phyloP scores from a whole-genome alignment of 805 yeast genomes.

The Starmera caribaea region DNA sequence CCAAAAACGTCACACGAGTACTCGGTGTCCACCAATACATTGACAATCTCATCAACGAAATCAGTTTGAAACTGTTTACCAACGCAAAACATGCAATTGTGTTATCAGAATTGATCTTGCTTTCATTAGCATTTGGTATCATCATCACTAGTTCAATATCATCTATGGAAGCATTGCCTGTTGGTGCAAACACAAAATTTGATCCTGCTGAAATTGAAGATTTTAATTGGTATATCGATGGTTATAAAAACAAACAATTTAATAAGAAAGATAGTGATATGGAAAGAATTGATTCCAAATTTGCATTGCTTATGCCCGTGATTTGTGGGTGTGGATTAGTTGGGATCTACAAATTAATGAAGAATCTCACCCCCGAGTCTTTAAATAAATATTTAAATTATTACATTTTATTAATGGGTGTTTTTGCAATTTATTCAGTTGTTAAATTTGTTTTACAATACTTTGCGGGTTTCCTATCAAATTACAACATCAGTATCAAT shows the following conservation, averaged over 20 bases:
- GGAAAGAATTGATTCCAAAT: constrained; percentile 11
- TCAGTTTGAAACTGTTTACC: no score
- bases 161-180: not conserved
- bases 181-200: not conserved
- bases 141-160: not conserved
- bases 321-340: constrained; percentile 29
- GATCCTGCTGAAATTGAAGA: not conserved
- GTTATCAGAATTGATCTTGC: no score
- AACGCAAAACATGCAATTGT: no score
- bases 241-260: not conserved
- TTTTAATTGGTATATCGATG: not conserved
- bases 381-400: constrained; percentile 24
- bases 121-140: not conserved
- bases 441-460: constrained; percentile 14
- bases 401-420: constrained; percentile 26
- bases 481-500: constrained; percentile 19
- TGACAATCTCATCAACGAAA: no score
- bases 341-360: constrained; percentile 28
- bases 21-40: no score
- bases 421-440: constrained; percentile 22
- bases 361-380: constrained; percentile 20
- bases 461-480: constrained; percentile 20
- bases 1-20: no score
- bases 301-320: constrained; percentile 35
- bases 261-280: not conserved